Conservation (phyloP, 1,284 basidiomycete genomes). For the Sporisorium reilianum region DNA sequence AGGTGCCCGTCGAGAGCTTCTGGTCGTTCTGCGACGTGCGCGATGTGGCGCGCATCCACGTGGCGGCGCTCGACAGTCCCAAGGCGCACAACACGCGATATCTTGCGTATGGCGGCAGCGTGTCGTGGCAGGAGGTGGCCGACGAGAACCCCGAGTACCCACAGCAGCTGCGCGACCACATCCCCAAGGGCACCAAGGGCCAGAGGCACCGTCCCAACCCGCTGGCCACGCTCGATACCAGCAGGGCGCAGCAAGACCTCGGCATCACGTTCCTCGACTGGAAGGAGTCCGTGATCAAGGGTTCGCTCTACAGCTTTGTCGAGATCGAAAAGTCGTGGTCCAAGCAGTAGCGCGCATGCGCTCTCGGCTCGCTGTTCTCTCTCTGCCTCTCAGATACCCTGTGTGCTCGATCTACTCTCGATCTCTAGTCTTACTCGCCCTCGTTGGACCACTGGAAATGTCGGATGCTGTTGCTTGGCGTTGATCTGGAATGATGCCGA, state of each 20-base stretch:
- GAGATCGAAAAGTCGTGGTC: conserved; percentile 50
- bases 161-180: conserved; percentile 33
- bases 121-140: conserved; percentile 43
- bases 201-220: conserved; percentile 21
- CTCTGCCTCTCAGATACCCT: conserved; percentile 12
- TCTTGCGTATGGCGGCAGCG: conserved; percentile 31
- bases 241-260: conserved; percentile 23
- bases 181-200: conserved; percentile 37
- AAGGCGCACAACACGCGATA: conserved; percentile 31
- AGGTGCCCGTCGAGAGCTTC: conserved; percentile 35
- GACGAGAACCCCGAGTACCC: conserved; percentile 50
- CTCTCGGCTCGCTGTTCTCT: background rate
- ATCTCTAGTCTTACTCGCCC: background rate
- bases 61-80: conserved; percentile 33
- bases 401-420: conserved; percentile 3
- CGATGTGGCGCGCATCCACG: conserved; percentile 45
- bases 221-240: conserved; percentile 37
- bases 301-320: conserved; percentile 44
- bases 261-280: conserved; percentile 48
- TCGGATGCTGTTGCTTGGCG: background rate
- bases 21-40: conserved; percentile 45
- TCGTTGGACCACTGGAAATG: conserved; percentile 1
- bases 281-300: conserved; percentile 49
- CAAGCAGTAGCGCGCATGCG: background rate
- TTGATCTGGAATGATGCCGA: background rate